Conservation (phyloP, 305 asterid genomes). For the Fraxinus floribunda region DNA sequence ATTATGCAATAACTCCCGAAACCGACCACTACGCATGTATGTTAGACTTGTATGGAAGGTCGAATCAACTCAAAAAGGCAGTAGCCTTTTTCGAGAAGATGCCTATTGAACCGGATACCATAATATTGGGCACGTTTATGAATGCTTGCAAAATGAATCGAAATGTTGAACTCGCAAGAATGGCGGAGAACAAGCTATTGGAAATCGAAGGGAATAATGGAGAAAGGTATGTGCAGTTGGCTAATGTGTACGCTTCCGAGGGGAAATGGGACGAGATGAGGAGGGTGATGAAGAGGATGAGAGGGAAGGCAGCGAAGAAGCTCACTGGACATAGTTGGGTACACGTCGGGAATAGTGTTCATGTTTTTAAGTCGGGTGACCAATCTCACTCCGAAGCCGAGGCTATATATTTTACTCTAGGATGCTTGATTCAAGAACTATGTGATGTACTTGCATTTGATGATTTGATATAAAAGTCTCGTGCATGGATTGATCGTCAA, state of each 20-base stretch:
- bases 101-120: constrained; percentile 61
- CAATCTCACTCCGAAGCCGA: constrained; percentile 54
- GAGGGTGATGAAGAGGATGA: constrained; percentile 79
- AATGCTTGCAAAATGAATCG: constrained; percentile 65
- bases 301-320: constrained; percentile 69
- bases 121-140: constrained; percentile 61
- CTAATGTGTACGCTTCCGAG: constrained; percentile 69
- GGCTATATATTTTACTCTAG: constrained; percentile 45
- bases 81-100: constrained; percentile 50
- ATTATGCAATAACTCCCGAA: constrained; percentile 57
- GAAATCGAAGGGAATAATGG: constrained; percentile 57
- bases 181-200: constrained; percentile 59
- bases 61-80: constrained; percentile 69
- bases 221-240: constrained; percentile 70
- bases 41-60: constrained; percentile 89
- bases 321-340: constrained; percentile 82
- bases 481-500: not conserved
- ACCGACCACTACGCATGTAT: constrained; percentile 84
- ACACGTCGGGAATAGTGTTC: constrained; percentile 46
- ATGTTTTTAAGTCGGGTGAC: constrained; percentile 61
- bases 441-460: constrained; percentile 11
- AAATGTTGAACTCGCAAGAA: constrained; percentile 61
- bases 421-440: constrained; percentile 50
- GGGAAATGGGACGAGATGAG: constrained; percentile 87
- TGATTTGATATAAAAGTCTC: constrained; percentile 22